Conservation (phyloP, 345 rosid genomes). For the Dimocarpus longan region DNA sequence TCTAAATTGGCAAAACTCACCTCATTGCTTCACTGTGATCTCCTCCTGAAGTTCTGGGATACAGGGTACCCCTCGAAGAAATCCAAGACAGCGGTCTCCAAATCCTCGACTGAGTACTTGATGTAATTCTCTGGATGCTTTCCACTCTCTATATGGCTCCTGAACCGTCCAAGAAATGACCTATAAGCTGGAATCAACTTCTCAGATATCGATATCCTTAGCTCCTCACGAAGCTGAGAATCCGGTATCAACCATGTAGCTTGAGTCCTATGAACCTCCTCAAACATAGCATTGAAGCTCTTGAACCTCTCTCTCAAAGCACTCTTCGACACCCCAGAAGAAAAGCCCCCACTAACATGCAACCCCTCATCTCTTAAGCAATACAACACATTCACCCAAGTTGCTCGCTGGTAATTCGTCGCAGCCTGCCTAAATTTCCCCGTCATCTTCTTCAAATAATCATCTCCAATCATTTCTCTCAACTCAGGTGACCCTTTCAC, state of each 20-base stretch:
- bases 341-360: slow-evolving; percentile 82
- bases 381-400: slow-evolving; percentile 78
- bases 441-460: slow-evolving; percentile 67
- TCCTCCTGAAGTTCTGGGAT: slow-evolving; percentile 77
- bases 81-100: slow-evolving; percentile 84
- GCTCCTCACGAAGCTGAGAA: slow-evolving; percentile 86
- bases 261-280: slow-evolving; percentile 86
- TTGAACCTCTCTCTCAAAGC: slow-evolving; percentile 88
- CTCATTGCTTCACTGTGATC: slow-evolving; percentile 56
- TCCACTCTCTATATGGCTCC: slow-evolving; percentile 89
- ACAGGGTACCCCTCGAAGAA: slow-evolving; percentile 87
- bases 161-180: slow-evolving; percentile 89
- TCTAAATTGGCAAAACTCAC: slow-evolving; percentile 47
- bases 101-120: slow-evolving; percentile 84
- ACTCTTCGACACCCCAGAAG: slow-evolving; percentile 81
- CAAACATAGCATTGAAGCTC: slow-evolving; percentile 86
- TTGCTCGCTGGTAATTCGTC: slow-evolving; percentile 79
- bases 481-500: slow-evolving; percentile 78
- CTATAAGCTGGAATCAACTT: slow-evolving; percentile 89
- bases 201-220: slow-evolving; percentile 81
- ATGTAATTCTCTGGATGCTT: slow-evolving; percentile 94
- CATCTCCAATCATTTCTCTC: slow-evolving; percentile 91
- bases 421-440: slow-evolving; percentile 81
- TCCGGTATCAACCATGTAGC: slow-evolving; percentile 84
- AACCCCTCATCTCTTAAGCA: slow-evolving; percentile 94